Evolutionary conservation across 768 basidiomycete genomes (phyloP).

Genomic region (Mycena galopus): DNA sequence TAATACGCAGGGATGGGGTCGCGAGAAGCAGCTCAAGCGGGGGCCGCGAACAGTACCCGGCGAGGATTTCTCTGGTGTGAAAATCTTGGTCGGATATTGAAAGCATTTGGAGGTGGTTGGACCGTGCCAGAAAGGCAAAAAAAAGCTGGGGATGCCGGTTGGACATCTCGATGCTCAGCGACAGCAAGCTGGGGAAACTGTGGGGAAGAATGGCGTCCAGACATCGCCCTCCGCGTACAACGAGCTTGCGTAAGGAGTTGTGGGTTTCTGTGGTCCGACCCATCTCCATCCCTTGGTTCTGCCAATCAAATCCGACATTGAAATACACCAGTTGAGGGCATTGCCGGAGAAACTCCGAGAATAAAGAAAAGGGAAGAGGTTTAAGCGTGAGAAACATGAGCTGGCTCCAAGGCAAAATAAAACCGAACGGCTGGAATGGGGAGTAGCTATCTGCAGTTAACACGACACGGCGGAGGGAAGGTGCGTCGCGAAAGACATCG

Average conservation of each 20-base stretch:
- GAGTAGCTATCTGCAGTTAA: background rate
- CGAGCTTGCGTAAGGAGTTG: slow-evolving; percentile 25
- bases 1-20: slow-evolving; percentile 15
- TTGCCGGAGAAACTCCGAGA: slow-evolving; percentile 27
- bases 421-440: slow-evolving; percentile 20
- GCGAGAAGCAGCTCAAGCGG: background rate
- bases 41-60: slow-evolving; percentile 18
- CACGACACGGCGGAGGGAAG: slow-evolving; percentile 19
- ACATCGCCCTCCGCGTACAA: slow-evolving; percentile 18
- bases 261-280: background rate
- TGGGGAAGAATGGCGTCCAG: slow-evolving; percentile 10
- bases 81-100: background rate
- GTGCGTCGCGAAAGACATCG: slow-evolving; percentile 17
- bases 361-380: slow-evolving; percentile 16
- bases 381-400: slow-evolving; percentile 27
- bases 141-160: slow-evolving; percentile 13
- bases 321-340: slow-evolving; percentile 28
- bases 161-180: slow-evolving; percentile 13
- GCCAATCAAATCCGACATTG: background rate
- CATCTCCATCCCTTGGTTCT: background rate
- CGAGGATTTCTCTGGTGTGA: background rate
- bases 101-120: slow-evolving; percentile 33
- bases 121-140: slow-evolving; percentile 19
- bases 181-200: slow-evolving; percentile 22
- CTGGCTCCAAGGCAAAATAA: slow-evolving; percentile 28